Evolutionary conservation across 1,139 yeast genomes (phyloP).

Genomic region (Hemisphaericaspora subhashii): DNA sequence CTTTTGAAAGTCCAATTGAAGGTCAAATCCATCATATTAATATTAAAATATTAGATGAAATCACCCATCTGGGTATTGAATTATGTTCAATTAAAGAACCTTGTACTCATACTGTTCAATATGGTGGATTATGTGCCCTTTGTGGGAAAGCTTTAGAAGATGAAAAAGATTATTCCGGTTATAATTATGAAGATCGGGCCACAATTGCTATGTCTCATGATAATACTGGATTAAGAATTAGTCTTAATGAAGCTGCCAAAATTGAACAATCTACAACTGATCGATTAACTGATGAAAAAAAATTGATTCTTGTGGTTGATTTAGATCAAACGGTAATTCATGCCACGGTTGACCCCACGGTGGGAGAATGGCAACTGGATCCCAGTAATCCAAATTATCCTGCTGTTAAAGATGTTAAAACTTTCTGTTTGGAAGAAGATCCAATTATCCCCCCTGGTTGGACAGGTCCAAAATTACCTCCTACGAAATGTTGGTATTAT

Average conservation of each 20-base stretch:
- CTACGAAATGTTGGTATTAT: slow-evolving; percentile 78
- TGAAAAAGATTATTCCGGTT: slow-evolving; percentile 77
- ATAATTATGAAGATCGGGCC: slow-evolving; percentile 71
- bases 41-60: slow-evolving; percentile 59
- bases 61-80: slow-evolving; percentile 49
- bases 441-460: slow-evolving; percentile 57
- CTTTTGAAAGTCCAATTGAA: slow-evolving; percentile 80
- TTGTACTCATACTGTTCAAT: slow-evolving; percentile 93
- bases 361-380: slow-evolving; percentile 93
- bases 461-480: slow-evolving; percentile 58
- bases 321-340: slow-evolving; percentile 97
- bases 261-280: slow-evolving; percentile 70
- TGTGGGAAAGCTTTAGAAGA: slow-evolving; percentile 89
- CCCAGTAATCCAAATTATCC: slow-evolving; percentile 81
- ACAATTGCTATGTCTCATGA: slow-evolving; percentile 90
- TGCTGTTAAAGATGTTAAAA: slow-evolving; percentile 76
- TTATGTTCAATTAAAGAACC: slow-evolving; percentile 71
- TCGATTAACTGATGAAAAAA: slow-evolving; percentile 60
- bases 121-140: slow-evolving; percentile 91
- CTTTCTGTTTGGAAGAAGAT: slow-evolving; percentile 79
- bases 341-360: slow-evolving; percentile 97
- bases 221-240: slow-evolving; percentile 80
- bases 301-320: slow-evolving; percentile 89
- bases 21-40: slow-evolving; percentile 60
- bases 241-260: slow-evolving; percentile 81